Evolutionary conservation across 2,329 filamentous ascomycete species (phyloP).

Genomic region (Cladosporium sp.): DNA sequence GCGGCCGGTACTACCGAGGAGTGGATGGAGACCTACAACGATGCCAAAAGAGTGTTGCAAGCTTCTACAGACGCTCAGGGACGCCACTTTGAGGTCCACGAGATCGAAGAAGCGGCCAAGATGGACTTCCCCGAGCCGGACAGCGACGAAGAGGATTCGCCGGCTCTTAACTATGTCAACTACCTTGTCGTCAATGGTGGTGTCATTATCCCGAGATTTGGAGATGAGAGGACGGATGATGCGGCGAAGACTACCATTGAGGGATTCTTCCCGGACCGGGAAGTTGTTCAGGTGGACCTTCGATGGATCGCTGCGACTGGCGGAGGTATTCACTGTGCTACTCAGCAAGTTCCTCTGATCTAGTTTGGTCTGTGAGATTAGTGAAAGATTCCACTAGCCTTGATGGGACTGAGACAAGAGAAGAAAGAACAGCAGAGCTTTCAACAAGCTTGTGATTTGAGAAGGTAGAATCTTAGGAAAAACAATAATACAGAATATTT

Average conservation of each 20-base stretch:
- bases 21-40: not conserved
- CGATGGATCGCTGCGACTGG: conserved; percentile 23
- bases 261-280: conserved; percentile 19
- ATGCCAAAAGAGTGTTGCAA: conserved; percentile 1
- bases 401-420: too few species aligned
- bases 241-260: conserved; percentile 20
- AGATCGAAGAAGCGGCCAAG: conserved; percentile 15
- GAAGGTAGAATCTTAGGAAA: not conserved
- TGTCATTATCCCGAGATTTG: conserved; percentile 23
- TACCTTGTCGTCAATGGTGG: conserved; percentile 24
- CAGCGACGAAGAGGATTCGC: conserved; percentile 11
- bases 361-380: not conserved
- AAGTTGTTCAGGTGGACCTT: conserved; percentile 22
- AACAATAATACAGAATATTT: not conserved
- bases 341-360: conserved; percentile 9
- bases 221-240: conserved; percentile 20
- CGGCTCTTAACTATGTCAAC: conserved; percentile 23
- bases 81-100: conserved; percentile 18
- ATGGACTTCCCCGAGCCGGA: conserved; percentile 15
- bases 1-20: not conserved
- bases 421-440: not conserved
- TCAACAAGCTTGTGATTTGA: not conserved
- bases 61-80: conserved; percentile 20
- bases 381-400: not conserved
- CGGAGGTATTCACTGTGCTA: conserved; percentile 25